These are phyloP conservation scores for Verbascum thapsus DNA, from an alignment of 257 asterid genomes.

Conservation along the genomic window DNA sequence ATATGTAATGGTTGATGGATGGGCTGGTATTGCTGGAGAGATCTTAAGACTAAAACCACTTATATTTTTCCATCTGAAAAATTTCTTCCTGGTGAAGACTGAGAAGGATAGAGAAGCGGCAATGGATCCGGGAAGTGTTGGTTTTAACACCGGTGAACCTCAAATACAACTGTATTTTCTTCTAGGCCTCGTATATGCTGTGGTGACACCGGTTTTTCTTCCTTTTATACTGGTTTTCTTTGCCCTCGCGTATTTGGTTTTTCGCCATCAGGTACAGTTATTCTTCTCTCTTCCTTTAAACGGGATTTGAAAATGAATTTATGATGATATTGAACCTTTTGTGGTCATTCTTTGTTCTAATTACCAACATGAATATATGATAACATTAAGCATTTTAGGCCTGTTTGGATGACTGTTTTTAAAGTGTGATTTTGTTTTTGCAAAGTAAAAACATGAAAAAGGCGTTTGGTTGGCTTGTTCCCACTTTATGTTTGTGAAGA, in stretches of 20 bases:
- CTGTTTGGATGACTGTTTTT: too few relatives aligned
- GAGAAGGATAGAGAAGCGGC: conserved; percentile 87
- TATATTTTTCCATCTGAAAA: conserved; percentile 74
- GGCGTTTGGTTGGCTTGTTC: too few relatives aligned
- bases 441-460: too few relatives aligned
- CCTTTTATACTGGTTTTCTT: conserved; percentile 89
- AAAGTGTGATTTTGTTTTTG: too few relatives aligned
- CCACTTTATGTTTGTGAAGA: too few relatives aligned
- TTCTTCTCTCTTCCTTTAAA: too few relatives aligned
- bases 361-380: too few relatives aligned
- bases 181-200: conserved; percentile 92
- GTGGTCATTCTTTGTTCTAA: too few relatives aligned
- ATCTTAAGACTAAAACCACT: conserved; percentile 77
- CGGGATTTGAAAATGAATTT: too few relatives aligned
- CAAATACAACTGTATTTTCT: conserved; percentile 89
- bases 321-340: too few relatives aligned
- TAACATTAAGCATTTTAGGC: too few relatives aligned
- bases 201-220: conserved; percentile 82
- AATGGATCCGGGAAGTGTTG: conserved; percentile 93
- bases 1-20: conserved; percentile 89
- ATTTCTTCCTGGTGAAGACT: conserved; percentile 85
- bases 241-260: conserved; percentile 69
- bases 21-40: conserved; percentile 98
- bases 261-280: conserved; percentile 99
- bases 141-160: conserved; percentile 94